phyloP scores from a whole-genome alignment of 805 yeast genomes.

The Wickerhamomyces canadensis region DNA sequence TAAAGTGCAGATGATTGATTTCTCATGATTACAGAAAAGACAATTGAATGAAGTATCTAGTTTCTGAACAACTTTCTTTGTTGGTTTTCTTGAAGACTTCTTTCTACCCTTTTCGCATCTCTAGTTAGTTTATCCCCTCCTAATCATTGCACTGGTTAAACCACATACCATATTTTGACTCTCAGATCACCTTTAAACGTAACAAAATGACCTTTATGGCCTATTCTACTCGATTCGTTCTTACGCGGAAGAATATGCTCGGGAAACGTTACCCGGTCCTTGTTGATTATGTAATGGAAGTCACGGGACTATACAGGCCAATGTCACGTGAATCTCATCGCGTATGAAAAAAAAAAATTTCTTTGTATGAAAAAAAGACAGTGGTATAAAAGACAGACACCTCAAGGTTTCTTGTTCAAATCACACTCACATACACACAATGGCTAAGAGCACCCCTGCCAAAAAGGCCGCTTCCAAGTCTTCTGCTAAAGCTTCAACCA shows the following conservation, averaged over 20 bases:
- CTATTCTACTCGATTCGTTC: too few species aligned
- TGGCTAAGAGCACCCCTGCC: conserved; percentile 5
- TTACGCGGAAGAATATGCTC: too few species aligned
- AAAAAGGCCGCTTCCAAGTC: conserved; percentile 2
- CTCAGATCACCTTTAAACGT: too few species aligned
- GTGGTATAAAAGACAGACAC: neutral
- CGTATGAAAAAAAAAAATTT: conserved; percentile 1
- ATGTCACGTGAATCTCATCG: too few species aligned
- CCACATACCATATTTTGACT: neutral
- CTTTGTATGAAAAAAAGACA: neutral
- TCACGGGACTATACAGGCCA: too few species aligned
- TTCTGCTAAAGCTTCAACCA: conserved; percentile 3
- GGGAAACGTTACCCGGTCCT: conserved; percentile 18
- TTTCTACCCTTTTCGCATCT: conserved; percentile 58
- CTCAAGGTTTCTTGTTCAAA: too few species aligned
- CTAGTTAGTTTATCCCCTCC: conserved; percentile 4
- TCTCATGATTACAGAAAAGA: conserved; percentile 92
- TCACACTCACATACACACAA: conserved; percentile 2
- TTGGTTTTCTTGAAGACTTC: conserved; percentile 79
- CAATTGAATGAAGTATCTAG: conserved; percentile 84
- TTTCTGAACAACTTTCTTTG: conserved; percentile 68
- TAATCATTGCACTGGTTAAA: neutral
- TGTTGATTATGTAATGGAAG: too few species aligned
- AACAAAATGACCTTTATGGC: too few species aligned
- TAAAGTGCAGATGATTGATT: conserved; percentile 79